phyloP scores from a whole-genome alignment of 805 yeast genomes.

The Wickerhamiella kazuoi region DNA sequence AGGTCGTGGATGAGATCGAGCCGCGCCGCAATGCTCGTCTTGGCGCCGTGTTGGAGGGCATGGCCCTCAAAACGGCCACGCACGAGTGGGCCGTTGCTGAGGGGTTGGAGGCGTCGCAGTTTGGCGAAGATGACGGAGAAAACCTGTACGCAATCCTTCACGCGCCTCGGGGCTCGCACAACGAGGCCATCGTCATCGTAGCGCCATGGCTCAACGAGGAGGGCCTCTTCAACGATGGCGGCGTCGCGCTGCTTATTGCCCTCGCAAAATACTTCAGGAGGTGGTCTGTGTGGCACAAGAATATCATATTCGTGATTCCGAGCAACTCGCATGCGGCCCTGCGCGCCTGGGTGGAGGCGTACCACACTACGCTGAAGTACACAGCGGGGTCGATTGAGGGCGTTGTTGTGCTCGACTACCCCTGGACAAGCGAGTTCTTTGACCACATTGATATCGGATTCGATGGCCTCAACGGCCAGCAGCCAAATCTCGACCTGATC shows the following conservation, averaged over 20 bases:
- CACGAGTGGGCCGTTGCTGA: slow-evolving; percentile 21
- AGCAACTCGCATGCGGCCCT: slow-evolving; percentile 50
- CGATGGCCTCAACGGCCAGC: slow-evolving; percentile 86
- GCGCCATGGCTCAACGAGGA: slow-evolving; percentile 74
- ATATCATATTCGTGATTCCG: slow-evolving; percentile 71
- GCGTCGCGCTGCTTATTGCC: slow-evolving; percentile 52
- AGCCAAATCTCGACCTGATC: slow-evolving; percentile 81
- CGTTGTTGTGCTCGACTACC: slow-evolving; percentile 69
- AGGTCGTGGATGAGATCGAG: slow-evolving; percentile 16
- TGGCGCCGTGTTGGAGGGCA: slow-evolving; percentile 41
- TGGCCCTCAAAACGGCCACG: slow-evolving; percentile 50
- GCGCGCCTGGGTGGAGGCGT: slow-evolving; percentile 84
- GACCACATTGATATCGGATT: slow-evolving; percentile 58
- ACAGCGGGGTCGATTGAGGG: slow-evolving; percentile 92
- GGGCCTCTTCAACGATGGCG: slow-evolving; percentile 56
- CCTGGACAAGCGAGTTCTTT: slow-evolving; percentile 47
- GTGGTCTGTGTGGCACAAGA: slow-evolving; percentile 92
- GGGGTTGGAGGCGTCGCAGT: slow-evolving; percentile 3
- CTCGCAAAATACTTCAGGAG: slow-evolving; percentile 64
- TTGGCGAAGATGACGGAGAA: slow-evolving; percentile 22
- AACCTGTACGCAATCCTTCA: slow-evolving; percentile 67
- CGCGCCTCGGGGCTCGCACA: slow-evolving; percentile 89
- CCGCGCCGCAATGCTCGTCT: slow-evolving; percentile 24
- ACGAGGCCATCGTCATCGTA: slow-evolving; percentile 81
- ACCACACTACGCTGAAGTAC: slow-evolving; percentile 64